Conservation (phyloP, 2,329 filamentous ascomycete species). For the Eurotiales sp. region DNA sequence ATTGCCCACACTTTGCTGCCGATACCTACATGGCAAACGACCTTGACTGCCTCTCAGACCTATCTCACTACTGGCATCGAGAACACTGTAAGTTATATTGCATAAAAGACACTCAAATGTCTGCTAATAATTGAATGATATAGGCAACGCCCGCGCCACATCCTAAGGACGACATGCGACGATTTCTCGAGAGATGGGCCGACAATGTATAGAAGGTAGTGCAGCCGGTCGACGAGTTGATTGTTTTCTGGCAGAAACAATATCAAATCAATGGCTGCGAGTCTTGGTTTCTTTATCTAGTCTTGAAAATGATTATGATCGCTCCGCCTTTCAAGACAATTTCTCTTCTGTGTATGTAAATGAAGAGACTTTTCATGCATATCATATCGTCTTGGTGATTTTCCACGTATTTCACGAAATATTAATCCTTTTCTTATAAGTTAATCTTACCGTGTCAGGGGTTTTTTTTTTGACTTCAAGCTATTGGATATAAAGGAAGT, state of each 20-base stretch:
- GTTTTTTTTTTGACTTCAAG: background rate
- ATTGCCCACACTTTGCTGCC: slow-evolving; percentile 52
- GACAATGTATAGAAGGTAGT: slow-evolving; percentile 34
- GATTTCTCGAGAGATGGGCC: slow-evolving; percentile 57
- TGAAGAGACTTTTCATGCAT: background rate
- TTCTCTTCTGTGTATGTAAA: background rate
- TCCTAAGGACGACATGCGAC: slow-evolving; percentile 53
- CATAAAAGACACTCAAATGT: background rate
- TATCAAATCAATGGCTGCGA: background rate
- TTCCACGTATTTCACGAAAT: background rate
- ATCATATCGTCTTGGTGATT: background rate
- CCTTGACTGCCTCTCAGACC: slow-evolving; percentile 49
- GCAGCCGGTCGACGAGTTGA: too few species aligned
- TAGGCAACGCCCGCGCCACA: slow-evolving; percentile 54
- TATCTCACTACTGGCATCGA: slow-evolving; percentile 51
- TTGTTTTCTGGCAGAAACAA: background rate
- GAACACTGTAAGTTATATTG: slow-evolving; percentile 52
- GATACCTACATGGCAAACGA: slow-evolving; percentile 46
- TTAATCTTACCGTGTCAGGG: background rate
- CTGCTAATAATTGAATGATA: slow-evolving; percentile 14
- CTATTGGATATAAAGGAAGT: background rate
- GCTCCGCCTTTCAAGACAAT: background rate
- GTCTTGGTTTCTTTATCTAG: background rate
- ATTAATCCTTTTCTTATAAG: background rate
- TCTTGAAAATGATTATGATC: background rate